A percentile compares a stretch with the other conserved stretches of the same genome.
Conservation (phyloP, 2,329 filamentous ascomycete genomes). For the Colletotrichum siamense region DNA sequence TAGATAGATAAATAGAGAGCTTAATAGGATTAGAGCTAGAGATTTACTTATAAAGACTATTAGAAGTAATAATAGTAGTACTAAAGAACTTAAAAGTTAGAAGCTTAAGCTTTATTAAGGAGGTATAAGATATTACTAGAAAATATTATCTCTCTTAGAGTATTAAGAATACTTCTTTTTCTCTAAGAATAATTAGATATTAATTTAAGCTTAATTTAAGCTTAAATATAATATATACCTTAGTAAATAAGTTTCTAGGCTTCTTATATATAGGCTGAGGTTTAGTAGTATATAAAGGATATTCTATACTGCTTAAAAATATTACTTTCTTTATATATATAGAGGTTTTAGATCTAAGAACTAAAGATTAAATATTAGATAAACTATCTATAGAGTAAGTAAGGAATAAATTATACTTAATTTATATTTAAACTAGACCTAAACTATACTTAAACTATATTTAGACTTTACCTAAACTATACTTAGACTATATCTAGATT, state of each 20-base stretch:
- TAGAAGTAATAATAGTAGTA: not conserved
- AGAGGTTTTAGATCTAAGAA: not conserved
- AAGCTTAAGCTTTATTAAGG: not conserved
- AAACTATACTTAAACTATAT: not conserved
- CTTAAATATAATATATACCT: not conserved
- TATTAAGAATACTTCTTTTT: not conserved
- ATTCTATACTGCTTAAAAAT: not conserved
- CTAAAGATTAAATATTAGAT: not conserved
- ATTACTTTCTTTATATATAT: not conserved
- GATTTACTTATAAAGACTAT: not conserved
- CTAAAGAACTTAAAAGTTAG: not conserved
- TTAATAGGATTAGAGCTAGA: not conserved
- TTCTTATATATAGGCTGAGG: not conserved
- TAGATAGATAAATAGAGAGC: not conserved
- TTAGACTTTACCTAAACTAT: not conserved
- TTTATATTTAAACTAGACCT: not conserved
- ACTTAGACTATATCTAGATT: not conserved
- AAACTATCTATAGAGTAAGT: not conserved
- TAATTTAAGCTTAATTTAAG: not conserved
- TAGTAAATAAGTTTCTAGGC: not conserved
- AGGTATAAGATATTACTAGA: not conserved
- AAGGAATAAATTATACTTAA: not conserved
- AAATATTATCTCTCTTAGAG: not conserved
- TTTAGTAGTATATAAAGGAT: not conserved
- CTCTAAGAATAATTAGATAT: not conserved